phyloP scores from a whole-genome alignment of 257 asterid genomes.

The Nicotiana sylvestris region DNA sequence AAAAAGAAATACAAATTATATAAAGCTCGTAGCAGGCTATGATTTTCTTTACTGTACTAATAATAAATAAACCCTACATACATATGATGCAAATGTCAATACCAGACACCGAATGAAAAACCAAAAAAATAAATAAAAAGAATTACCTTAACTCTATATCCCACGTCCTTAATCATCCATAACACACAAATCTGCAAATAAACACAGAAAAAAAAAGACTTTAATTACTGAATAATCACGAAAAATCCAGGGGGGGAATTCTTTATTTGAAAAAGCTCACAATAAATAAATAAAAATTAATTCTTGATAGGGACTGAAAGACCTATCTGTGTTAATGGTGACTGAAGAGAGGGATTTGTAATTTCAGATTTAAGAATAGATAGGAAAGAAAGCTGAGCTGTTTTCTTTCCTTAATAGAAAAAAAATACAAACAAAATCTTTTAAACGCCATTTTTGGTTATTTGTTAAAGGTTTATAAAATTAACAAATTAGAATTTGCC shows the following conservation, averaged over 20 bases:
- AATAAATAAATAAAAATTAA: neutral
- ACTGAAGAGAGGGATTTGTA: neutral
- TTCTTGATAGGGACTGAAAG: neutral
- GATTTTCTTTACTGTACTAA: no score
- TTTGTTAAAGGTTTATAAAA: neutral
- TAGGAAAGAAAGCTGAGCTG: neutral
- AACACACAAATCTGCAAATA: neutral
- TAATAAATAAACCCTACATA: neutral
- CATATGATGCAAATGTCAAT: neutral
- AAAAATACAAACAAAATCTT: neutral
- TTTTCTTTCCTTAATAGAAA: neutral
- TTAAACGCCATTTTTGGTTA: neutral
- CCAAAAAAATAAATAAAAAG: neutral
- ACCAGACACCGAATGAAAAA: neutral
- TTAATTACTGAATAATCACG: neutral
- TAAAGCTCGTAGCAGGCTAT: no score
- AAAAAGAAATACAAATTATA: neutral
- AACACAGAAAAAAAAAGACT: neutral
- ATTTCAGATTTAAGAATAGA: neutral
- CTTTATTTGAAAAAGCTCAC: neutral
- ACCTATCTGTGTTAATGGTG: conserved; percentile 5
- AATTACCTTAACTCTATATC: neutral
- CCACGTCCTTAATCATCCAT: neutral
- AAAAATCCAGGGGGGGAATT: neutral
- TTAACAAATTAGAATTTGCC: neutral